Base-by-base conservation (phyloP, 805 yeast genomes). In the Tetrapisispora iriomotensis region DNA sequence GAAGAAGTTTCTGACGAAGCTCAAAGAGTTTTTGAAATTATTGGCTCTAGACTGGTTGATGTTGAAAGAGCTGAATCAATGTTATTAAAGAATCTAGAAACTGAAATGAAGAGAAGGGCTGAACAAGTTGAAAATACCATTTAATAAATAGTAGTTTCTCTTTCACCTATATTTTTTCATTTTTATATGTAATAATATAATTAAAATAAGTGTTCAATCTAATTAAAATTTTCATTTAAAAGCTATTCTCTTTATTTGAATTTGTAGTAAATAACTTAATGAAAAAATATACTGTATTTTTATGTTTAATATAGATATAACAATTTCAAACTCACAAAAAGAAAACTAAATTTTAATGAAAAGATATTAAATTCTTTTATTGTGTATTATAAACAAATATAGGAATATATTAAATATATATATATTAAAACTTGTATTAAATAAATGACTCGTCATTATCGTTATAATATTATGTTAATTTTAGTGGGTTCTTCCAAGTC, bases 11-110 rank as follows among this genome's bases (percentile, higher is more conserved):
- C 36, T 17, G 36, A 73, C 19, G 80, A 79, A 51, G 27, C 38
- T 19, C 45, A 45, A 19, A 68, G 95, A 48, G 65, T 70, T 26
- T 84, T 86, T 59, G 80, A 86, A 17, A 72, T 87, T 41, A 65
- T 73, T 25, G 94, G 95, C 27, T 47, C 58, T 25, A 44, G 51
- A 12, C 51, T 50, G 36, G 64, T 58, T 44, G 56, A 64, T 29
- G 76, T 76, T 41, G 76, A 74, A 39, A 68, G 73, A 54, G 83
- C 83, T n/a, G 67, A 74, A 48, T 63, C 67, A 24, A 69, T 75
- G 61, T 61, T 77, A 50, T 65, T 72, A 45, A 77, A 71, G 51
- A 76, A 76, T 45, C 62, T 75, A 54, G 77, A 74, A 49, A 70
- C 75, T 41, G 82, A 75, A 57, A 72, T 70, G 50, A 70, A 67